These are phyloP conservation scores for Kodamaea nitidulidarum DNA, from an alignment of 805 yeast species.

Conservation along the genomic window DNA sequence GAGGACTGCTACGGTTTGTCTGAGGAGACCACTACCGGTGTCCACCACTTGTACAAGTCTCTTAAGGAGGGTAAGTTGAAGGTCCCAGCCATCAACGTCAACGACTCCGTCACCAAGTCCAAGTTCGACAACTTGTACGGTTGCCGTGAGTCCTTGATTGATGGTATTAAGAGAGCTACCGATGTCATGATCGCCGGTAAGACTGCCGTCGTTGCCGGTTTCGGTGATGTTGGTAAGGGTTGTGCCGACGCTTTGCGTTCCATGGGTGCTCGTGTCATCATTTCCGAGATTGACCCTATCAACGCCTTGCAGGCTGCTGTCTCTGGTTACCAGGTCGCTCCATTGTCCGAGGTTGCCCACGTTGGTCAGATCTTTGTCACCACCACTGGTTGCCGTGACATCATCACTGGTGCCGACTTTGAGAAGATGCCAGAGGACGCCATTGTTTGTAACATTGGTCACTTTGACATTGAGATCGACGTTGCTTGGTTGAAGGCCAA, in stretches of 20 bases:
- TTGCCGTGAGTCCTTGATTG: conserved; percentile 97
- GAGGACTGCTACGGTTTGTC: conserved; percentile 92
- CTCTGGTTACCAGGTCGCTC: conserved; percentile 94
- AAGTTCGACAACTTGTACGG: conserved; percentile 99
- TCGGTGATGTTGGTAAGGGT: conserved; percentile 99
- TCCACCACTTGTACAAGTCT: conserved; percentile 97
- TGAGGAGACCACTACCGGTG: conserved; percentile 99
- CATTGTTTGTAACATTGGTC: conserved; percentile 99
- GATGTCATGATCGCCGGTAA: conserved; percentile 99
- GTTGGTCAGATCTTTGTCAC: conserved; percentile 97
- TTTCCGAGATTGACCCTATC: conserved; percentile 97
- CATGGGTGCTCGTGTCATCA: conserved; percentile 98
- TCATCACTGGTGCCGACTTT: conserved; percentile 86
- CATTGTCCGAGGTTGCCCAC: conserved; percentile 90
- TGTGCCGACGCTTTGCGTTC: conserved; percentile 98
- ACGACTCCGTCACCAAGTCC: conserved; percentile 98
- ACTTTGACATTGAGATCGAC: conserved; percentile 97
- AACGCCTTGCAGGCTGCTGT: conserved; percentile 99
- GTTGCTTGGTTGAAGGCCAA: conserved; percentile 97
- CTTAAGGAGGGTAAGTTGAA: conserved; percentile 80
- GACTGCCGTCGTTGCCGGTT: conserved; percentile 98
- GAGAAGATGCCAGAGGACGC: conserved; percentile 97
- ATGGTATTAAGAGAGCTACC: conserved; percentile 99
- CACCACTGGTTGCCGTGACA: conserved; percentile 99
- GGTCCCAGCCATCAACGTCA: conserved; percentile 99